Evolutionary conservation across 345 rosid genomes (phyloP).

Genomic region (Alliaria petiolata): DNA sequence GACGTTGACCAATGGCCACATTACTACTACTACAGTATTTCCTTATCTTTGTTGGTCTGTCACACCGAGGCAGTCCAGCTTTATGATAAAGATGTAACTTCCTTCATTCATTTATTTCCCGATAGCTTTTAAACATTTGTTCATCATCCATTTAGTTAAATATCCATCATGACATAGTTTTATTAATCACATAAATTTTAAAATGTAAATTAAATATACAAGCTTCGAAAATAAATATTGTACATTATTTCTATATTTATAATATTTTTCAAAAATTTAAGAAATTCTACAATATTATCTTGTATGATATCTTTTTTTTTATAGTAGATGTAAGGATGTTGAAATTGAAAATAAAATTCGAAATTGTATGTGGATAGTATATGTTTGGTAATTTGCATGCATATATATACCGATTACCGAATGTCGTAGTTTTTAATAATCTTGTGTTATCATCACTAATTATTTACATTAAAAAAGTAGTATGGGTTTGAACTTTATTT

Average conservation of each 20-base stretch:
- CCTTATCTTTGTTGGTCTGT: constrained; percentile 9
- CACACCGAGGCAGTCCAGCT: constrained; percentile 19
- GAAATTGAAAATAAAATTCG: background rate
- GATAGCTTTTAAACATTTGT: background rate
- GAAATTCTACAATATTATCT: background rate
- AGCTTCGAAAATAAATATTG: background rate
- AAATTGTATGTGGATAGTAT: no score
- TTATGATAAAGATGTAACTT: constrained; percentile 21
- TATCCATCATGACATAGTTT: no score
- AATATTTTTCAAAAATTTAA: no score
- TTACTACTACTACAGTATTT: background rate
- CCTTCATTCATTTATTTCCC: constrained; percentile 7
- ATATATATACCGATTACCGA: no score
- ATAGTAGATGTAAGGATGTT: background rate
- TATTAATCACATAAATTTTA: background rate
- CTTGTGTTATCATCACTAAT: background rate
- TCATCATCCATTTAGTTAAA: background rate
- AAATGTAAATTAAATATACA: background rate
- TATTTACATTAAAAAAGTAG: background rate
- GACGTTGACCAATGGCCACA: constrained; percentile 22
- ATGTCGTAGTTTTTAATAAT: background rate
- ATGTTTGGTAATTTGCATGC: no score
- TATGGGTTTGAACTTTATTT: background rate
- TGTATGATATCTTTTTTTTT: background rate
- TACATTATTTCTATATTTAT: background rate